Evolutionary conservation across 768 basidiomycete genomes (phyloP).

Genomic region (Pilatotrama ljubarskyi): DNA sequence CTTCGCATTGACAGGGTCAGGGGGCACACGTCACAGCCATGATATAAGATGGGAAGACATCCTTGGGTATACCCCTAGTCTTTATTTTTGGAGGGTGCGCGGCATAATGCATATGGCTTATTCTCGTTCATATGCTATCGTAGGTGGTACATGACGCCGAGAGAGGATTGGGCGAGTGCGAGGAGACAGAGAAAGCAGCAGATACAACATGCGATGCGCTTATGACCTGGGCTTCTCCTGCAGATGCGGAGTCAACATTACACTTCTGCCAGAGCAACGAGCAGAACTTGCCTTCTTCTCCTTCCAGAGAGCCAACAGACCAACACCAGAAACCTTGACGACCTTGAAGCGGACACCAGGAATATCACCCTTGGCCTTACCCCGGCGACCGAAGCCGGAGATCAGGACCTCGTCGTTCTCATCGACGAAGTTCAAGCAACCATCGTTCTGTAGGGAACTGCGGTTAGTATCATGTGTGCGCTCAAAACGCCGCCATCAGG

Average conservation of each 20-base stretch:
- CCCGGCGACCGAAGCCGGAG: slow-evolving; percentile 99
- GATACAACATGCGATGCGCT: slow-evolving; percentile 19
- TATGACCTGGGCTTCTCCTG: slow-evolving; percentile 43
- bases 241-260: slow-evolving; percentile 3
- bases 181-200: slow-evolving; percentile 12
- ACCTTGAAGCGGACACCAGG: slow-evolving; percentile 99
- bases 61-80: background rate
- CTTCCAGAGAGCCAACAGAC: slow-evolving; percentile 97
- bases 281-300: slow-evolving; percentile 86
- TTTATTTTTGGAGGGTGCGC: slow-evolving; percentile 7
- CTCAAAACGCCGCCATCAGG: slow-evolving; percentile 4
- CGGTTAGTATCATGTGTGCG: slow-evolving; percentile 6
- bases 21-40: background rate
- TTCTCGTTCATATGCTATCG: slow-evolving; percentile 20
- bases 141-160: slow-evolving; percentile 19
- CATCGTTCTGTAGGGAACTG: slow-evolving; percentile 67
- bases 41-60: background rate
- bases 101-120: slow-evolving; percentile 23
- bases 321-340: slow-evolving; percentile 99
- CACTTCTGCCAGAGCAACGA: background rate
- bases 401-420: slow-evolving; percentile 99
- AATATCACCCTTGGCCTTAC: slow-evolving; percentile 99
- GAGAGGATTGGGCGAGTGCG: background rate
- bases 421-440: slow-evolving; percentile 97
- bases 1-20: no score